Evolutionary conservation across 768 basidiomycete genomes (phyloP), one percentile per base, ranked within the genome.

Genomic region (Phallus indusiatus): DNA sequence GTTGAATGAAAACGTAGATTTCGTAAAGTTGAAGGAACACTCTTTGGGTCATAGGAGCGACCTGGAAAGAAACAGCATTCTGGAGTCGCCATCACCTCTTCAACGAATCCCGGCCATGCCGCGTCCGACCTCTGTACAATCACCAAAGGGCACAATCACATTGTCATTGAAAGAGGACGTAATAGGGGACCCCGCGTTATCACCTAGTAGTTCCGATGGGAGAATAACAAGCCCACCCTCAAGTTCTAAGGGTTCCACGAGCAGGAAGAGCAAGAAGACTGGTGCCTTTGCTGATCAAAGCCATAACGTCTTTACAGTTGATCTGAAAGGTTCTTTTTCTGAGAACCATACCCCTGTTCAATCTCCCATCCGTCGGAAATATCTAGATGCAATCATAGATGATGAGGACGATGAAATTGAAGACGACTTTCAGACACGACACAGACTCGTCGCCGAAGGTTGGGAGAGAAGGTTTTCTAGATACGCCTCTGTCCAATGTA

Each of bases 201-300:
- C 47, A 18, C 24, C 18, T 33, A 33, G n/a, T 49, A 56, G 55
- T 20, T 51, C 48, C 5, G 57, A 59, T n/a, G 57, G 48, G 18
- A 14, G 57, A 16, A 59, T 59, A 17, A 59, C 57, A 51, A 59
- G 57, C 42, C 57, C 57, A 28, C 57, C 57, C 20, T 28, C 57
- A 22, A 42, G 14, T 20, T 54, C 24, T 17, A 16, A 22, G 28
- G n/a, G n/a, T 33, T 14, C 36, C 36, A 28, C 7, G 28, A 7
- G 28, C 28, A 28, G 7, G 28, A 28, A 28, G 28, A 28, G 28
- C 28, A 2, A 7, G 7, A 28, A 28, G 28, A 28, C 28, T 28
- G 28, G 28, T 48, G 47, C 47, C 51, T 18, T 49, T 14, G 5
- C 28, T 20, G 18, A 57, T 16, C 47, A 12, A 14, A 24, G 8